Conservation (phyloP, 768 basidiomycete species). For the Psilocybe azurescens region DNA sequence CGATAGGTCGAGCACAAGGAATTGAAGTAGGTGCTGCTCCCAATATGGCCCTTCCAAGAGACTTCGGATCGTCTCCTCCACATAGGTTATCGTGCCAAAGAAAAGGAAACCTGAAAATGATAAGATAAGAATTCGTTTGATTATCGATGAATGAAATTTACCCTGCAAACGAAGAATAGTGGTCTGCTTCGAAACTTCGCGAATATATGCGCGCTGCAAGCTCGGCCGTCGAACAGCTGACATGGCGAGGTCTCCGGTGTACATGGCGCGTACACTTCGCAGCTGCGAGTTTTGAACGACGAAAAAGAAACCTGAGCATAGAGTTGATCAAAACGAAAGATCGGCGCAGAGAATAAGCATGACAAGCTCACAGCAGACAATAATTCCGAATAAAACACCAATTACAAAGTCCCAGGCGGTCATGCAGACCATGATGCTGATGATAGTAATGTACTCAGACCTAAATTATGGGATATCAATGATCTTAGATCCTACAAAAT, state of each 20-base stretch:
- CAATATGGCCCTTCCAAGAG: slow-evolving; percentile 76
- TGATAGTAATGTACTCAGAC: slow-evolving; percentile 82
- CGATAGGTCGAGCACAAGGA: slow-evolving; percentile 87
- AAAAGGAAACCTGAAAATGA: slow-evolving; percentile 72
- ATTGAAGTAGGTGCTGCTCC: slow-evolving; percentile 79
- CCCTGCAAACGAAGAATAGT: slow-evolving; percentile 89
- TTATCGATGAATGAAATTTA: slow-evolving; percentile 18
- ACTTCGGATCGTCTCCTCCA: slow-evolving; percentile 85
- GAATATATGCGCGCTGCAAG: slow-evolving; percentile 86
- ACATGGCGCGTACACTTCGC: slow-evolving; percentile 81
- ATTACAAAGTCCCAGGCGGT: slow-evolving; percentile 94
- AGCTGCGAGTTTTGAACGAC: slow-evolving; percentile 94
- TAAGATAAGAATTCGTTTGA: neutral
- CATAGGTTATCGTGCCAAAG: slow-evolving; percentile 90
- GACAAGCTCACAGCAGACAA: slow-evolving; percentile 77
- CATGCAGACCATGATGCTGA: slow-evolving; percentile 91
- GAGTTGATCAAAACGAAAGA: neutral
- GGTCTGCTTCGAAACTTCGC: slow-evolving; percentile 92
- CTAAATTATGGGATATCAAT: slow-evolving; percentile 35
- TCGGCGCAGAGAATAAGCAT: neutral
- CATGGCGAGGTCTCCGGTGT: slow-evolving; percentile 83
- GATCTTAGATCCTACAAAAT: slow-evolving; percentile 13
- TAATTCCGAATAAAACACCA: slow-evolving; percentile 90
- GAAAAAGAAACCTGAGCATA: slow-evolving; percentile 80
- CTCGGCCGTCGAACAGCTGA: slow-evolving; percentile 92